Evolutionary conservation across 169 alveolate genomes (phyloP).

Genomic region (Neospora caninum): DNA sequence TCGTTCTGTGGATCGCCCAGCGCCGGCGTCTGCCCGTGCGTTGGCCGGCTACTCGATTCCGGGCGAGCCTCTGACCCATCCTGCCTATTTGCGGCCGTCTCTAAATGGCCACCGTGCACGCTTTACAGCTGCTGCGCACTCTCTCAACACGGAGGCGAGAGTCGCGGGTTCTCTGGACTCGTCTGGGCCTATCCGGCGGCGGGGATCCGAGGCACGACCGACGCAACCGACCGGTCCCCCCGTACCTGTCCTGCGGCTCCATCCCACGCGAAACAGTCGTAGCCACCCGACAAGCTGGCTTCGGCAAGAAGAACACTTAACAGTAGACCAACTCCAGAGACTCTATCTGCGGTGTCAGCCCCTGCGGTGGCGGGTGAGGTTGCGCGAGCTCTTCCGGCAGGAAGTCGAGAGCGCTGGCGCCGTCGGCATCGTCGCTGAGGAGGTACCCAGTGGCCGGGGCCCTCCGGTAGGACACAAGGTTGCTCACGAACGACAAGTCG

Average conservation of each 20-base stretch:
- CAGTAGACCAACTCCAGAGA: conserved; percentile 4
- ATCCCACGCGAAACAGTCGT: neutral
- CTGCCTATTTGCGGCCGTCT: neutral
- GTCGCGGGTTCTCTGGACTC: too few relatives aligned
- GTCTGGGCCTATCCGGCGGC: neutral
- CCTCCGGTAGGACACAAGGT: too few relatives aligned
- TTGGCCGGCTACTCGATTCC: neutral
- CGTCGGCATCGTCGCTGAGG: neutral
- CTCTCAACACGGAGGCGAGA: neutral
- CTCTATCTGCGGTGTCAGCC: conserved; percentile 26
- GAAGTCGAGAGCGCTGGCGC: neutral
- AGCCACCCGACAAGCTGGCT: neutral
- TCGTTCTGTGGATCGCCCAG: neutral
- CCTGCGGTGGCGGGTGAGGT: conserved; percentile 15
- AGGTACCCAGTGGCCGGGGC: neutral
- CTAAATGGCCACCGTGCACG: neutral
- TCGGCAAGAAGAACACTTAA: neutral
- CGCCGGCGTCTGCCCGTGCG: neutral
- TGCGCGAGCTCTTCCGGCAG: conserved; percentile 3
- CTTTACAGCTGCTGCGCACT: neutral
- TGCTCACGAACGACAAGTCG: too few relatives aligned
- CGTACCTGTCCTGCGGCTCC: neutral
- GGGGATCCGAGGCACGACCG: neutral
- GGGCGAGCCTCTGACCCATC: neutral
- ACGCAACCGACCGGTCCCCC: neutral